Percentiles rank a stretch among this genome's conserved stretches.
These are phyloP conservation scores for Pseudotulostoma volvatum DNA, from an alignment of 495 filamentous ascomycete species.

Conservation along the genomic window DNA sequence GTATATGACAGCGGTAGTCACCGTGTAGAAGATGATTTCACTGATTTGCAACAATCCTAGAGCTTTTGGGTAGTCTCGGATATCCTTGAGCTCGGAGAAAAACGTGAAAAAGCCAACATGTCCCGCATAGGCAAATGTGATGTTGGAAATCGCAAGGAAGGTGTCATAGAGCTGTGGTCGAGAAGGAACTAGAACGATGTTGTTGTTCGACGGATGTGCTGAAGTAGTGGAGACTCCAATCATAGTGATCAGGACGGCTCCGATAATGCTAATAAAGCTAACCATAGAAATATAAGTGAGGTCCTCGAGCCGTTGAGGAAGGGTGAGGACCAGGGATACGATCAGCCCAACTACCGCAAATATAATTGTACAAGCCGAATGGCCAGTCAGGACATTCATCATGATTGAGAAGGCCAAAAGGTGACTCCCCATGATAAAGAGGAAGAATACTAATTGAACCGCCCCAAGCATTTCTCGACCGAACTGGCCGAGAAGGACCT, in stretches of 20 bases:
- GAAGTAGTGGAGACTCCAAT: slow-evolving; percentile 45
- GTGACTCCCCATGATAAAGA: slow-evolving; percentile 68
- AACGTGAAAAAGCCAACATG: slow-evolving; percentile 63
- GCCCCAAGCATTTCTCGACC: slow-evolving; percentile 50
- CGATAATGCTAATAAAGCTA: slow-evolving; percentile 49
- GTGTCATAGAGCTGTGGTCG: no score
- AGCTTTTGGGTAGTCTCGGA: slow-evolving; percentile 48
- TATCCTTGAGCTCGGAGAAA: slow-evolving; percentile 60
- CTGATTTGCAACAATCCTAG: slow-evolving; percentile 46
- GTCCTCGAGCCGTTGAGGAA: slow-evolving; percentile 48
- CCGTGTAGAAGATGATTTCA: slow-evolving; percentile 51
- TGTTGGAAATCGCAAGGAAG: slow-evolving; percentile 35
- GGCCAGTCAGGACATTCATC: slow-evolving; percentile 47
- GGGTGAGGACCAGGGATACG: slow-evolving; percentile 41
- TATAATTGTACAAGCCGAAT: slow-evolving; percentile 51
- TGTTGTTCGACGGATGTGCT: no score
- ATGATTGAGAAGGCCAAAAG: slow-evolving; percentile 56
- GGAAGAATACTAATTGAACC: slow-evolving; percentile 52
- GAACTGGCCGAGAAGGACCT: slow-evolving; percentile 44
- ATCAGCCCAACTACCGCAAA: slow-evolving; percentile 49
- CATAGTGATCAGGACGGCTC: slow-evolving; percentile 57
- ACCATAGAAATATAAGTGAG: slow-evolving; percentile 42
- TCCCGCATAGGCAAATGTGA: slow-evolving; percentile 40
- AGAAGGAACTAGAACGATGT: slow-evolving; percentile 16
- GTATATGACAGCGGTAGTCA: slow-evolving; percentile 56